Conservation (phyloP, 306 rosid species). For the Erythrophleum fordii region DNA sequence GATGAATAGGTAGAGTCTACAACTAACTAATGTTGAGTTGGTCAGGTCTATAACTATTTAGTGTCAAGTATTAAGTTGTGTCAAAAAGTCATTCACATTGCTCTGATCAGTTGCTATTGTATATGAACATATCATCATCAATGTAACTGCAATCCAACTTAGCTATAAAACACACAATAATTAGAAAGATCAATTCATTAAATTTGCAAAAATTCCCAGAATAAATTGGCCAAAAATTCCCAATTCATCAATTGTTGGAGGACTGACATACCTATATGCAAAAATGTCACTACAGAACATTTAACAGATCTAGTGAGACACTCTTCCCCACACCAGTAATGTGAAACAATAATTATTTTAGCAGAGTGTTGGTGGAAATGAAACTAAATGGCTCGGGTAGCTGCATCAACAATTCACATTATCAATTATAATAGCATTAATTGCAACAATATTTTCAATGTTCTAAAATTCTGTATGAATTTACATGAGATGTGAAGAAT, state of each 20-base stretch:
- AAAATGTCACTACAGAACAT: not conserved
- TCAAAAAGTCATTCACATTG: no score
- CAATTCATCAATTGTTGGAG: conserved; percentile 1
- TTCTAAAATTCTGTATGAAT: not conserved
- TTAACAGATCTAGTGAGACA: not conserved
- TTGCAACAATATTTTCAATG: not conserved
- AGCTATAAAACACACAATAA: no score
- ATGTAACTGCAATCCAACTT: no score
- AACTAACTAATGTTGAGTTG: no score
- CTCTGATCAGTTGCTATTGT: no score
- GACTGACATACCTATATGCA: conserved; percentile 21
- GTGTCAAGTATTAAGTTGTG: no score
- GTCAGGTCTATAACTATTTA: no score
- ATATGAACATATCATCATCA: no score
- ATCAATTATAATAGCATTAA: conserved; percentile 19
- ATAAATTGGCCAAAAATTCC: no score
- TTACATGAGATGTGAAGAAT: conserved; percentile 17
- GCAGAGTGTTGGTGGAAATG: conserved; percentile 60
- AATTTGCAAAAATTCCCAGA: no score
- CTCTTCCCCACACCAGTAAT: not conserved
- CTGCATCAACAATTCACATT: conserved; percentile 56
- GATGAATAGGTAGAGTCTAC: no score
- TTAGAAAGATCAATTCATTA: no score
- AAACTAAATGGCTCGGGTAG: conserved; percentile 96
- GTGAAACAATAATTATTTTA: not conserved